Evolutionary conservation across 495 filamentous ascomycete genomes (phyloP), one percentile per base, ranked within the genome.

Genomic region (Friedmanniomyces simplex): DNA sequence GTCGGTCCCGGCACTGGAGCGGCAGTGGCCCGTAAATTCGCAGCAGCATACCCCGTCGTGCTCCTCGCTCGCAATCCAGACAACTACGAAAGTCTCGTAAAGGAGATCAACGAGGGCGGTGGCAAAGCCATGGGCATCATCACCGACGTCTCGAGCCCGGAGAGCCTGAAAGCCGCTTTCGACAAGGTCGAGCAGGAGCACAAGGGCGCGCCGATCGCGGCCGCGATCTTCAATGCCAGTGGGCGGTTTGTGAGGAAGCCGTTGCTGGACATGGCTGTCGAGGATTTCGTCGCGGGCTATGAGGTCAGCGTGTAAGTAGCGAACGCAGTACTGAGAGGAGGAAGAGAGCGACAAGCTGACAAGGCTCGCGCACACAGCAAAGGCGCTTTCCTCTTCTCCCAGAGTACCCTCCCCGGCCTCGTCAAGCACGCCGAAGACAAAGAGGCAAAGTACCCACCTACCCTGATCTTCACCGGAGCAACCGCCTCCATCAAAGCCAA

Each of bases 381-480:
- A 43, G 90, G 88, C 16, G 85, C 82, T 45, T 91, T 89, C 73
- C 73, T 82, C 70, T 95, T 96, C 70, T 80, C 87, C 16, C 79
- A 93, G 68, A 73, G 77, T 7, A 74, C 79, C 1, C 72, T 96
- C 0, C 91, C 91, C 1, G 75, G 86, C 10, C 79, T 95, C 20
- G 79, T 89, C 22, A 70, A 76, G 58, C 71, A 75, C 26, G 80
- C 82, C 18, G 69, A 75, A 5, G 66, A 71, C 51, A 56, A 63
- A 43, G 73, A 76, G 20, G 63, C 71, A 36, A 59, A 71, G 37
- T 61, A 89, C 65, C 88, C 88, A 4, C 88, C 91, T 0, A 83
- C 86, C 1, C 74, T 97, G 34, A 85, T 96, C 68, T 85, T 96
- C 72, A 95, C 91, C 0, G 87, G 89, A 36, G 89, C 90, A 0